Conservation (phyloP, 257 asterid genomes). For the Solanum clarkiae region DNA sequence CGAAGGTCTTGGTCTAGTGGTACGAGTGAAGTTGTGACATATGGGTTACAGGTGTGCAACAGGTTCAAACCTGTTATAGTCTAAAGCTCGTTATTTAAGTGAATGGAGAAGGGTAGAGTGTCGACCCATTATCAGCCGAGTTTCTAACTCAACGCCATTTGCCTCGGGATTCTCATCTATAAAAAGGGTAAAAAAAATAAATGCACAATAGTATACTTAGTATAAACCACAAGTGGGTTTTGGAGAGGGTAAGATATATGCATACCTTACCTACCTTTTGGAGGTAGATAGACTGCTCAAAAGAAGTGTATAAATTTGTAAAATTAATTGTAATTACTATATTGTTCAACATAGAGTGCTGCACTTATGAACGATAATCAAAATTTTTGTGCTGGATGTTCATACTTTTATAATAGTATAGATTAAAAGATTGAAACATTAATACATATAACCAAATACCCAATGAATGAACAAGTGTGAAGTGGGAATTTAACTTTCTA, state of each 20-base stretch:
- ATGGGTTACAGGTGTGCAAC: background rate
- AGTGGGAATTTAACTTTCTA: background rate
- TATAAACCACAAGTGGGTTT: too few species aligned
- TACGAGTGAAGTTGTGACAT: background rate
- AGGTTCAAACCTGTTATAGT: background rate
- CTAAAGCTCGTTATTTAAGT: background rate
- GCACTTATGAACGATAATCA: background rate
- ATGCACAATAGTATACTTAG: background rate
- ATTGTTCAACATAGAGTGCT: background rate
- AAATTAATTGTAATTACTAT: background rate
- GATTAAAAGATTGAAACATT: background rate
- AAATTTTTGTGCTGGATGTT: background rate
- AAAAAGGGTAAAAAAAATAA: background rate
- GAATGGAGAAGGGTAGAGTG: background rate
- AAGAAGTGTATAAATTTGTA: too few species aligned
- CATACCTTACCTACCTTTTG: too few species aligned
- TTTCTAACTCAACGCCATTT: background rate
- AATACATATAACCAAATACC: background rate
- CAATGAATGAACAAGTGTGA: background rate
- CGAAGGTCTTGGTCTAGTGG: background rate
- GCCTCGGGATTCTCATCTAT: background rate
- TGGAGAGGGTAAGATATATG: background rate
- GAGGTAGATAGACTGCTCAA: too few species aligned
- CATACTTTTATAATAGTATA: background rate
- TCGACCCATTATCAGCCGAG: background rate